Conservation (phyloP, 805 yeast species). For the Kuraishia ogatae region DNA sequence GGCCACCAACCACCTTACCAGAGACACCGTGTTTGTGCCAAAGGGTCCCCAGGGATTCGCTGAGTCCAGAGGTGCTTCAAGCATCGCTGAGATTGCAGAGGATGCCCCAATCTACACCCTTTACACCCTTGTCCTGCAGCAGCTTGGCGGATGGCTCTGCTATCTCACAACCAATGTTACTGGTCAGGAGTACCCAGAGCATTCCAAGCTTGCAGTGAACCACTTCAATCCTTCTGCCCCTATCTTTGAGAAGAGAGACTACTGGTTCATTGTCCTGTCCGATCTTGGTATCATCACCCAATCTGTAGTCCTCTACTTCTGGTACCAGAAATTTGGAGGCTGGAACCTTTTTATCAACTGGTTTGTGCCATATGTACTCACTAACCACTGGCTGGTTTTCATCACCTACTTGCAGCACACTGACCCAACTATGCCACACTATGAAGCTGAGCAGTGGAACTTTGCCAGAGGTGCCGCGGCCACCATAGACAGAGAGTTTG, state of each 20-base stretch:
- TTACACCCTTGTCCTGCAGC: slow-evolving; percentile 37
- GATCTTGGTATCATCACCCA: slow-evolving; percentile 46
- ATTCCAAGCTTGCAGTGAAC: slow-evolving; percentile 31
- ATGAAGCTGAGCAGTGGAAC: slow-evolving; percentile 47
- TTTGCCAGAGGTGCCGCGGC: slow-evolving; percentile 64
- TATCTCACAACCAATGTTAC: slow-evolving; percentile 46
- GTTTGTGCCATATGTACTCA: slow-evolving; percentile 51
- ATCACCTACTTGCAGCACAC: slow-evolving; percentile 58
- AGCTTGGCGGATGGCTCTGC: slow-evolving; percentile 44
- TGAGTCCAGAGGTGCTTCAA: slow-evolving; percentile 22
- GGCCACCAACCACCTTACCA: slow-evolving; percentile 51
- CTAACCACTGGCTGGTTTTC: slow-evolving; percentile 59
- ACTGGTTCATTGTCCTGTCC: slow-evolving; percentile 44
- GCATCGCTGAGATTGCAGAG: slow-evolving; percentile 37
- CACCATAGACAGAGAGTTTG: slow-evolving; percentile 54
- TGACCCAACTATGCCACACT: slow-evolving; percentile 52
- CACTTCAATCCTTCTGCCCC: slow-evolving; percentile 51
- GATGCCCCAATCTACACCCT: slow-evolving; percentile 47
- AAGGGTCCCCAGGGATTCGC: slow-evolving; percentile 37
- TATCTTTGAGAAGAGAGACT: slow-evolving; percentile 43
- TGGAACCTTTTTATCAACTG: slow-evolving; percentile 46
- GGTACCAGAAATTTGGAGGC: slow-evolving; percentile 39
- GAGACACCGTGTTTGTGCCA: slow-evolving; percentile 56
- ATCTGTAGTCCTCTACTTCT: slow-evolving; percentile 37
- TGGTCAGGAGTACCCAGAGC: slow-evolving; percentile 41